Evolutionary conservation across 257 asterid genomes (phyloP).

Genomic region (Buddleja alternifolia): DNA sequence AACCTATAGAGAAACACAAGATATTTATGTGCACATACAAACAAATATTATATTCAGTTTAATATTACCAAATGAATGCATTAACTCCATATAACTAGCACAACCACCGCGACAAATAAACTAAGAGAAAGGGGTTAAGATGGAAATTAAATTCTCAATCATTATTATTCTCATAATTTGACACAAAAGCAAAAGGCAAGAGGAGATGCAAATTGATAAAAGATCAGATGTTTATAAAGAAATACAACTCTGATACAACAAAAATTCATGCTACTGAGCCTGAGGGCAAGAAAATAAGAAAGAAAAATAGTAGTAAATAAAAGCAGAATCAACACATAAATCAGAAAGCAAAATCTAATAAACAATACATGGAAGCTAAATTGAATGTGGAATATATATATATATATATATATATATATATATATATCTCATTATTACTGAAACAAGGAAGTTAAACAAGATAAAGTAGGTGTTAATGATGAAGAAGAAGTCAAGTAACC

Average conservation of each 20-base stretch:
- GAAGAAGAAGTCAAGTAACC: too few relatives aligned
- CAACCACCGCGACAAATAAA: too few relatives aligned
- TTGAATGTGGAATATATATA: too few relatives aligned
- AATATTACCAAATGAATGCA: too few relatives aligned
- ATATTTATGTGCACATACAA: too few relatives aligned
- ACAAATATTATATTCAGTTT: too few relatives aligned
- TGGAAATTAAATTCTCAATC: too few relatives aligned
- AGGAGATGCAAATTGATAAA: background rate
- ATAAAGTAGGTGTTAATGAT: background rate
- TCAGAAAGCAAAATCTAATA: constrained; percentile 12
- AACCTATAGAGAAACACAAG: too few relatives aligned
- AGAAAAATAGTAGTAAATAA: background rate
- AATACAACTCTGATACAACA: constrained; percentile 1
- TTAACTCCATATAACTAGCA: too few relatives aligned
- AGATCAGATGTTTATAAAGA: background rate
- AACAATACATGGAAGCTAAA: constrained; percentile 12
- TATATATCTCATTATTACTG: background rate
- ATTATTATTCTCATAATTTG: too few relatives aligned
- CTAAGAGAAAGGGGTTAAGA: too few relatives aligned
- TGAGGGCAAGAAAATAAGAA: background rate
- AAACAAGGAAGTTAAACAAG: background rate
- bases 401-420: too few relatives aligned
- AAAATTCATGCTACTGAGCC: background rate
- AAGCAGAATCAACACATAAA: constrained; percentile 13
- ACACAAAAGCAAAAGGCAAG: background rate